Evolutionary conservation across 768 basidiomycete genomes (phyloP).

Genomic region (Phylloporus sp.): DNA sequence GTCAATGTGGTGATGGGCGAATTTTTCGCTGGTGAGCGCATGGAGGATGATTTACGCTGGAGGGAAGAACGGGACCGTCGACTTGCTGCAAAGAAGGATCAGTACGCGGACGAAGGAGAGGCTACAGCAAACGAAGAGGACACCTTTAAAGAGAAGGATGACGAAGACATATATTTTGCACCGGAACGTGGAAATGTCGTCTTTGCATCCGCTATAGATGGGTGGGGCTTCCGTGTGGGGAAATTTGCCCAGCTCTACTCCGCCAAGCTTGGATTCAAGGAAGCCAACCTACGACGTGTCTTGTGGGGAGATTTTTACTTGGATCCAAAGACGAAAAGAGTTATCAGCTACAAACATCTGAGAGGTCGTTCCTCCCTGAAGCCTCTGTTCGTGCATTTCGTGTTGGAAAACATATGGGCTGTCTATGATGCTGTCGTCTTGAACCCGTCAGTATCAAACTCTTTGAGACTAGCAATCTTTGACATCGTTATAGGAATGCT

Average conservation of each 20-base stretch:
- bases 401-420: constrained; percentile 95
- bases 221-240: constrained; percentile 94
- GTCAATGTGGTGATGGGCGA: constrained; percentile 98
- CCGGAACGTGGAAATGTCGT: constrained; percentile 94
- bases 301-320: constrained; percentile 98
- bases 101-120: constrained; percentile 60
- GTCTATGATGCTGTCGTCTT: constrained; percentile 87
- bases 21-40: constrained; percentile 91
- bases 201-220: constrained; percentile 93
- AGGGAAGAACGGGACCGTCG: constrained; percentile 86
- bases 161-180: constrained; percentile 96
- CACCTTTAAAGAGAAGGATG: constrained; percentile 91
- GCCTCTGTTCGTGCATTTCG: constrained; percentile 95
- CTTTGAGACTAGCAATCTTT: background rate
- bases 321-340: constrained; percentile 91
- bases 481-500: constrained; percentile 56
- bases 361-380: constrained; percentile 78
- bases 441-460: constrained; percentile 67
- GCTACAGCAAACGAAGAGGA: constrained; percentile 53
- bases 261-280: constrained; percentile 84
- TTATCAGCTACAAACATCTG: constrained; percentile 88
- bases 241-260: constrained; percentile 94
- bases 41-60: constrained; percentile 96
- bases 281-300: constrained; percentile 75
- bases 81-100: constrained; percentile 69